Base-by-base conservation (phyloP, 1,139 yeast genomes). In the Saccharomyces hybrid region DNA sequence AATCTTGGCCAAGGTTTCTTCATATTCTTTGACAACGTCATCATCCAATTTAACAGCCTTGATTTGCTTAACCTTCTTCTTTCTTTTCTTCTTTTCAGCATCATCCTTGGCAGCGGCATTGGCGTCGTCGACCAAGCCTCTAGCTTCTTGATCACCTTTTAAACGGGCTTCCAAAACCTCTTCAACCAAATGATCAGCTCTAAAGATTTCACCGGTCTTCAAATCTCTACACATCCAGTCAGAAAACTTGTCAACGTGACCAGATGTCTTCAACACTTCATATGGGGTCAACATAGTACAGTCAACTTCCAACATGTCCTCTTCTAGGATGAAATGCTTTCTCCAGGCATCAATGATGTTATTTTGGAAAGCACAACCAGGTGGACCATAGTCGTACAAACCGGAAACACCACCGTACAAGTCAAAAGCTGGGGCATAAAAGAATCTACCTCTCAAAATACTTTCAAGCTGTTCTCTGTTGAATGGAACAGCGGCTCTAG, bases 151-250 rank as follows among this genome's bases (percentile, higher is more conserved):
- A 75, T 95, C 96, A 66, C 99, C 99, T 76, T 91, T 91, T 72
- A 95, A 81, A 72, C 99, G 84, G 54, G 95, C 80, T 76, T 93
- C 99, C 65, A 95, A 78, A 8, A 95, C 99, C 76, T 93, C 99
- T 76, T 95, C 99, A 53, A 95, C 96, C 68, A 95, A 78, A 72
- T 95, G 99, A 72, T 95, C 99, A 52, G 98, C 98, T 75, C 99
- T 83, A 79, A 95, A 95, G 64, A 95, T 95, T 75, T 95, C 99
- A 61, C 99, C 99, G 50, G 97, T 87, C 70, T 88, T 87, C 68
- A 83, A 77, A 73, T 95, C 99, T 70, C 87, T 85, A 74, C 96
- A 90, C 99, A 95, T 93, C 97, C 97, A 95, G 73, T 95, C 99
- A 60, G 97, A 88, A 71, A 95, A 95, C 78, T 95, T 93, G 72